Conservation (phyloP, 371 early-diverging fungal species). For the Basidiobolus meristosporus region DNA sequence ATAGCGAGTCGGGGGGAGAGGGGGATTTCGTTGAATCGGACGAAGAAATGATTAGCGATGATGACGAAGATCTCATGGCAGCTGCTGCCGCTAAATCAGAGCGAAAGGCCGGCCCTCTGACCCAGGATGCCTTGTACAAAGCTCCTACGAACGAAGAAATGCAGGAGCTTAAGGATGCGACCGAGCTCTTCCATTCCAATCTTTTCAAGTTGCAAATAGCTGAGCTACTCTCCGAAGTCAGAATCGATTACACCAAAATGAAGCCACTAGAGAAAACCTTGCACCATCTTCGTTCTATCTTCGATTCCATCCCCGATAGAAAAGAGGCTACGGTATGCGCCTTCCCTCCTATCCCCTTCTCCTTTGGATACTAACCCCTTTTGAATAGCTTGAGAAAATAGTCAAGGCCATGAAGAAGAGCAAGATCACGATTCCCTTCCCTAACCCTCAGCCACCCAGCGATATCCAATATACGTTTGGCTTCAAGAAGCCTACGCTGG, state of each 20-base stretch:
- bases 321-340: slow-evolving; percentile 22
- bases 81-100: too few species aligned
- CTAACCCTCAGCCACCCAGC: slow-evolving; percentile 38
- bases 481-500: slow-evolving; percentile 48
- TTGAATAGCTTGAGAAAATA: background rate
- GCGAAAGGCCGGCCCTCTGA: too few species aligned
- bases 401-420: background rate
- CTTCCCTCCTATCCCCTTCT: slow-evolving; percentile 1
- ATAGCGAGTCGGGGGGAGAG: slow-evolving; percentile 16
- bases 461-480: slow-evolving; percentile 55
- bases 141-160: slow-evolving; percentile 67
- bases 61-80: slow-evolving; percentile 10
- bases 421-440: slow-evolving; percentile 48
- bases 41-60: slow-evolving; percentile 20
- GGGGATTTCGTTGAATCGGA: slow-evolving; percentile 19
- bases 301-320: slow-evolving; percentile 23
- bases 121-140: too few species aligned
- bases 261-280: slow-evolving; percentile 56
- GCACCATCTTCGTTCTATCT: slow-evolving; percentile 31
- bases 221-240: slow-evolving; percentile 58
- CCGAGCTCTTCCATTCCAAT: slow-evolving; percentile 74
- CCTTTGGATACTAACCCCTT: background rate
- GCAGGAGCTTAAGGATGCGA: slow-evolving; percentile 58
- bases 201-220: slow-evolving; percentile 84
- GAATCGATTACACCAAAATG: slow-evolving; percentile 35